Evolutionary conservation across 2,329 filamentous ascomycete species (phyloP).

Genomic region (Ilyonectria destructans): DNA sequence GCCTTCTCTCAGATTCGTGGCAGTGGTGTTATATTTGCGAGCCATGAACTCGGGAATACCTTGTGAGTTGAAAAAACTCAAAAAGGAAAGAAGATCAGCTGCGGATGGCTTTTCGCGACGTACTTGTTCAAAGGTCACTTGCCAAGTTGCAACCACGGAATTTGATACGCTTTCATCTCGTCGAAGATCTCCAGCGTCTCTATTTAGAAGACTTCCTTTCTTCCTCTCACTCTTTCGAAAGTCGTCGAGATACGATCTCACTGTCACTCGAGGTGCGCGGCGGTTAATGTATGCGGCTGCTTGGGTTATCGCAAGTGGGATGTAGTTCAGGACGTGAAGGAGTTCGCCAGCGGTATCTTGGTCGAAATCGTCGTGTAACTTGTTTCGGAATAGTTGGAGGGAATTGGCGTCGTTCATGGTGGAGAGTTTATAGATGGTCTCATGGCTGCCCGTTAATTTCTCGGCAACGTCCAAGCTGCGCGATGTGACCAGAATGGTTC

Average conservation of each 20-base stretch:
- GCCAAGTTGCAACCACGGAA: slow-evolving; percentile 29
- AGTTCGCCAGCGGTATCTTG: slow-evolving; percentile 30
- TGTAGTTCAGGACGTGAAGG: slow-evolving; percentile 43
- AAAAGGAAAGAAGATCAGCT: slow-evolving; percentile 24
- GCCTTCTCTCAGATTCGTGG: not conserved
- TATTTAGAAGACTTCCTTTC: slow-evolving; percentile 45
- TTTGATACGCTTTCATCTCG: slow-evolving; percentile 32
- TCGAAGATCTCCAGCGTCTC: slow-evolving; percentile 44
- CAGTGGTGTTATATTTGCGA: not conserved
- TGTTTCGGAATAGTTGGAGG: slow-evolving; percentile 36
- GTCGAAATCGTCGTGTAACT: slow-evolving; percentile 22
- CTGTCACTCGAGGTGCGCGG: slow-evolving; percentile 39
- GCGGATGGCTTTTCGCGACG: slow-evolving; percentile 10
- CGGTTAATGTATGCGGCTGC: slow-evolving; percentile 50
- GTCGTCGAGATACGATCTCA: slow-evolving; percentile 51
- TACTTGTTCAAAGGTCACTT: slow-evolving; percentile 36
- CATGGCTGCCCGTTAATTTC: slow-evolving; percentile 29
- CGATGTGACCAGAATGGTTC: slow-evolving; percentile 41
- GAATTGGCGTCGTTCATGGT: slow-evolving; percentile 35
- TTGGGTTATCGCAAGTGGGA: slow-evolving; percentile 52
- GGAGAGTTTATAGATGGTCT: slow-evolving; percentile 28
- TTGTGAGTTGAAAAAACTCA: slow-evolving; percentile 38
- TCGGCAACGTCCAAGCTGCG: slow-evolving; percentile 33
- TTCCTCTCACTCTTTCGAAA: slow-evolving; percentile 50
- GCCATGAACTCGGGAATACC: slow-evolving; percentile 28